Percentiles rank a stretch among this genome's conserved stretches.
Evolutionary conservation across 352 stramenopile species (phyloP).

Genomic region (Phytophthora litchii): DNA sequence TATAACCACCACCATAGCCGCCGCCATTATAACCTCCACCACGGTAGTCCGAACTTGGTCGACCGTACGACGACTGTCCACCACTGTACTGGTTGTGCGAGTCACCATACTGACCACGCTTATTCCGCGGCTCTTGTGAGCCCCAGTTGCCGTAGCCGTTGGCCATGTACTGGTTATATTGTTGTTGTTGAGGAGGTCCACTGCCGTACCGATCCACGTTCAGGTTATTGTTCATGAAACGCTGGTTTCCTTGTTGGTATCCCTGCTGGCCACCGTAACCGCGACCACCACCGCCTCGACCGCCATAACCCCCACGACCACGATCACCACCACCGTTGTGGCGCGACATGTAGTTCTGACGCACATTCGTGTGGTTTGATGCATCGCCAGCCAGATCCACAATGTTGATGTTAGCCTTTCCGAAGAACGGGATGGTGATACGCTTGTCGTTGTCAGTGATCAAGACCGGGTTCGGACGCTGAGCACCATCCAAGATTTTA

Average conservation of each 20-base stretch:
- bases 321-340: constrained; percentile 41
- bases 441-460: constrained; percentile 64
- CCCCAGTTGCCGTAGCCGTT: constrained; percentile 82
- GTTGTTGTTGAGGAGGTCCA: constrained; percentile 32
- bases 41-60: constrained; percentile 42
- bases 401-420: constrained; percentile 86
- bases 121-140: constrained; percentile 81
- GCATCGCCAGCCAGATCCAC: constrained; percentile 74
- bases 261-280: constrained; percentile 39
- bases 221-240: constrained; percentile 63
- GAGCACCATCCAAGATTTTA: constrained; percentile 58
- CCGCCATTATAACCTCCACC: constrained; percentile 32
- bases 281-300: constrained; percentile 24
- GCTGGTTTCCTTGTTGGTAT: constrained; percentile 42
- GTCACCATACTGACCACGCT: constrained; percentile 62
- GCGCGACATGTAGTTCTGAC: constrained; percentile 51
- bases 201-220: constrained; percentile 63
- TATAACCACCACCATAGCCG: constrained; percentile 19
- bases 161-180: constrained; percentile 83
- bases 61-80: constrained; percentile 36
- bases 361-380: constrained; percentile 59
- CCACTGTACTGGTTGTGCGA: constrained; percentile 30
- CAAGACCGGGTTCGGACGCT: constrained; percentile 45
- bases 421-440: constrained; percentile 83
- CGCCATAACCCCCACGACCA: constrained; percentile 34